phyloP scores from a whole-genome alignment of 2,329 filamentous ascomycete species.

The Phyllosticta ampelicida region DNA sequence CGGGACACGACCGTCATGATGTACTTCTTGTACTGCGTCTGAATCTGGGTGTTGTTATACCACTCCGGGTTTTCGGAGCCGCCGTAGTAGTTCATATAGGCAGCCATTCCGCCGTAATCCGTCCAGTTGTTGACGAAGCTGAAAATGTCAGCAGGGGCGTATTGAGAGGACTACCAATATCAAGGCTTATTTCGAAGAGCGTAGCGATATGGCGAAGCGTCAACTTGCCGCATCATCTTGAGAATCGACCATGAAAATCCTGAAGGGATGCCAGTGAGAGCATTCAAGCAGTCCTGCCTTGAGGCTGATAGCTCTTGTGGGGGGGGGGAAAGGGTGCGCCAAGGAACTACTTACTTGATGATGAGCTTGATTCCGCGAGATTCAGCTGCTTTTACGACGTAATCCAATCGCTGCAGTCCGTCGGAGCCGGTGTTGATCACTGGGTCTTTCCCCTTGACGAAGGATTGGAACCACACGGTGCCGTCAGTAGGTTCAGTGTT shows the following conservation, averaged over 20 bases:
- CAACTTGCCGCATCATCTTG: too few relatives aligned
- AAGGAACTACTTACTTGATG: conserved; percentile 23
- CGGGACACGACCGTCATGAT: conserved; percentile 48
- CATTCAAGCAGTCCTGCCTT: too few relatives aligned
- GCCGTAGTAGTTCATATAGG: conserved; percentile 47
- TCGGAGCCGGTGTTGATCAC: conserved; percentile 54
- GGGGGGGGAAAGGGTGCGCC: too few relatives aligned
- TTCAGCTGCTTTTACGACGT: conserved; percentile 51
- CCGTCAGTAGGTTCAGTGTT: conserved; percentile 21
- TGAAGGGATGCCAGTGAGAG: too few relatives aligned
- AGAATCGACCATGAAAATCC: too few relatives aligned
- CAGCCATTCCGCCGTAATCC: conserved; percentile 55
- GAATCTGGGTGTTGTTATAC: conserved; percentile 42
- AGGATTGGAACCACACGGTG: conserved; percentile 45
- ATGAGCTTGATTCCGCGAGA: conserved; percentile 51
- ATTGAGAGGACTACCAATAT: too few relatives aligned
- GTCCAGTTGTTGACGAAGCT: conserved; percentile 57
- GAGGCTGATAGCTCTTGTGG: too few relatives aligned
- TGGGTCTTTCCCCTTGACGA: conserved; percentile 34
- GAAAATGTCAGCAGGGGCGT: conserved; percentile 21
- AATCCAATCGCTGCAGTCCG: conserved; percentile 54
- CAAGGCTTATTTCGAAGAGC: too few relatives aligned
- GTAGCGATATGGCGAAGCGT: too few relatives aligned
- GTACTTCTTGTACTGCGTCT: conserved; percentile 50
- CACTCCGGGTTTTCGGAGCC: conserved; percentile 40